Base-by-base conservation (phyloP, 2,329 filamentous ascomycete genomes). In the Ambrosiella xylebori region DNA sequence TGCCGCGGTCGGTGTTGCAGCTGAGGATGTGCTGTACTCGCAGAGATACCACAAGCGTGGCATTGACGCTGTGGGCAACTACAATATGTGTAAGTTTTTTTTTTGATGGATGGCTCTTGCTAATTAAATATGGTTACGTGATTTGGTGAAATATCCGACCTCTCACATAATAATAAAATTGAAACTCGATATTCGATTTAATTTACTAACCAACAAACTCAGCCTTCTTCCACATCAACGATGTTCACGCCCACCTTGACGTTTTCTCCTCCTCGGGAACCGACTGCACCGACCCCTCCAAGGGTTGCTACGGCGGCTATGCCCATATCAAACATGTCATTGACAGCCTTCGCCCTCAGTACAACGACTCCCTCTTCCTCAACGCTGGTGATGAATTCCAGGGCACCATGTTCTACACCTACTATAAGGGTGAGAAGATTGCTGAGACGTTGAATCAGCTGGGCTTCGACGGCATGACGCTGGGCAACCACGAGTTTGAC, bases 321-420 rank as follows among this genome's bases (percentile, higher is more conserved):
- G 74, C 81, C 1, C 76, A 81, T 59, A 77, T 85, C 66, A 82
- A 82, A 71, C 73, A 75, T 17, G 74, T 79, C 5, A 69, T 84
- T 41, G 74, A 82, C 57, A 72, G 76, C 63, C 74, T 79, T 35
- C 75, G 80, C 37, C 73, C 76, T 4, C 71, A 73, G 37, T 72
- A 81, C 64, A 74, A 77, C n/a, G 77, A 83, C 65, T 79, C 78
- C 58, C 70, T 85, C 13, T 78, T 79, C 69, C 70, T 85, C 51
- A 82, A 85, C 58, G 78, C 77, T 1, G 82, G 82, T n/a, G 82
- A 85, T 63, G 82, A 85, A 65, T 85, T 85, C 65, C 79, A 84
- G 63, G 81, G 82, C 57, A 85, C 82, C 0, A 71, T 84, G 7
- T 85, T 83, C 71, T 85, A 82, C 69, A 76, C 75, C 3, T 84